phyloP scores from a whole-genome alignment of 305 asterid species.

The Solanum chacoense region DNA sequence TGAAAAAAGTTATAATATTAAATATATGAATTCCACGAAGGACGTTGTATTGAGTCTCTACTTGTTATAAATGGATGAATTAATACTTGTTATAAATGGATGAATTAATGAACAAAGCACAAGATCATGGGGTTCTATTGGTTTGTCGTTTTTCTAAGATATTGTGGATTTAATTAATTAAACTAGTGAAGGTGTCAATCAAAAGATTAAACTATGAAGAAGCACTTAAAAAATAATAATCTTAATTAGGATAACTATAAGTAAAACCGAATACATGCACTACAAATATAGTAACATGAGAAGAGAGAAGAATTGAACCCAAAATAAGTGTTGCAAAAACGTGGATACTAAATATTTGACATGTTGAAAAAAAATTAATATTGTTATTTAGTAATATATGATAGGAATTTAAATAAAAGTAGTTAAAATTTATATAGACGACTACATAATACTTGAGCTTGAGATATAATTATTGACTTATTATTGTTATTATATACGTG shows the following conservation, averaged over 20 bases:
- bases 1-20: no score
- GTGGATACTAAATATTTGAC: not conserved
- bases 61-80: not conserved
- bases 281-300: not conserved
- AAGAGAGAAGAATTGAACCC: not conserved
- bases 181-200: not conserved
- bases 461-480: not conserved
- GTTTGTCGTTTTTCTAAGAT: not conserved
- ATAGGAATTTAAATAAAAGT: not conserved
- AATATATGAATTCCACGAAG: not conserved
- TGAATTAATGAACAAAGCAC: not conserved
- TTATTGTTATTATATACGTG: not conserved
- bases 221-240: not conserved
- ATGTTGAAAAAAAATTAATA: no score
- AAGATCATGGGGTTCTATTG: not conserved
- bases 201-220: not conserved
- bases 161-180: not conserved
- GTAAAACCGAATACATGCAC: not conserved
- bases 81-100: not conserved
- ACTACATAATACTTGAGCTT: not conserved
- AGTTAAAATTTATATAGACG: not conserved
- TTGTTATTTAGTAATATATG: no score
- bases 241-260: not conserved
- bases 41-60: not conserved
- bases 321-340: not conserved